Percentiles rank a stretch among this genome's conserved stretches.
Evolutionary conservation across 2,329 filamentous ascomycete species (phyloP).

Genomic region (Exserohilum rostratum): DNA sequence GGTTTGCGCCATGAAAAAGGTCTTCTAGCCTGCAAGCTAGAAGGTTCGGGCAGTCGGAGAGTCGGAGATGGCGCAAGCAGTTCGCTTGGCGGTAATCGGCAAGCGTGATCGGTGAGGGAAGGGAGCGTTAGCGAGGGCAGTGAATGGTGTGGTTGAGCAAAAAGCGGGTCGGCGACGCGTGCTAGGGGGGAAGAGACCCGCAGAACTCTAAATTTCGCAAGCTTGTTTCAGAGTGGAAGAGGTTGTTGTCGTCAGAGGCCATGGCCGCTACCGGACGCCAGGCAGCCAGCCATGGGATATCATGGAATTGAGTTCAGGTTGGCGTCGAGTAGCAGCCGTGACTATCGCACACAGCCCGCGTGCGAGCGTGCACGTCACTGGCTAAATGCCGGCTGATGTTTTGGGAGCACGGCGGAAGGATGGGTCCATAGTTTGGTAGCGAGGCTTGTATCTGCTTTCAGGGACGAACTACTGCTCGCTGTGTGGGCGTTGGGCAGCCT

Average conservation of each 20-base stretch:
- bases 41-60: constrained; percentile 15
- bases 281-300: constrained; percentile 1
- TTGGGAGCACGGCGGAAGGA: neutral
- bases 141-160: constrained; percentile 7
- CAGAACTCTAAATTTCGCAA: constrained; percentile 29
- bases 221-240: constrained; percentile 26
- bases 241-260: constrained; percentile 5
- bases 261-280: constrained; percentile 1
- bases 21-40: constrained; percentile 24
- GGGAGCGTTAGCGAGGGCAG: constrained; percentile 9
- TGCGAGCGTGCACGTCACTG: neutral
- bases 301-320: constrained; percentile 4
- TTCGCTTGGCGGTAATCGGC: constrained; percentile 6
- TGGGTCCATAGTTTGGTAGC: constrained; percentile 1
- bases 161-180: constrained; percentile 7
- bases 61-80: constrained; percentile 19
- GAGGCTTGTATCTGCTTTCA: neutral
- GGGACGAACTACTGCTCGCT: constrained; percentile 1
- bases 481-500: constrained; percentile 10
- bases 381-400: constrained; percentile 5
- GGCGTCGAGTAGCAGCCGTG: constrained; percentile 4
- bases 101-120: constrained; percentile 17
- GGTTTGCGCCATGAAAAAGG: constrained; percentile 1
- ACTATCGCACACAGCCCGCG: neutral
- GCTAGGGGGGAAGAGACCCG: constrained; percentile 17